Evolutionary conservation across 192 early-diverging fungal species (phyloP), one percentile per base, ranked within the genome.

Genomic region (Obelidium mucronatum): DNA sequence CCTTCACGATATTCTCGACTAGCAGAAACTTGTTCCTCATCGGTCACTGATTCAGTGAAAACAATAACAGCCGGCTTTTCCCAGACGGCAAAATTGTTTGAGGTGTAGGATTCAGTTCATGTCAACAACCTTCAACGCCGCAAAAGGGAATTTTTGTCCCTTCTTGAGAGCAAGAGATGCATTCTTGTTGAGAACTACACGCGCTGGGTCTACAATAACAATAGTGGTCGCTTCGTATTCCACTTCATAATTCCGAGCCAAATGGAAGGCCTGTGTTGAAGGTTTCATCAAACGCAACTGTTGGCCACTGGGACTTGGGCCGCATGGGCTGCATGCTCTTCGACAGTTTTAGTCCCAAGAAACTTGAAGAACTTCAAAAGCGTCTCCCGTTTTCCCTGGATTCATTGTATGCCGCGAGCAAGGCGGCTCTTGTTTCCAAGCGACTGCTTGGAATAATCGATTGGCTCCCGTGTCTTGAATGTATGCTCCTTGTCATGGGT

Each of bases 301-400:
- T 56, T 1, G 39, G 54, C 54, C 55, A 72, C 4, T n/a, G 69
- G 69, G 30, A 72, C 30, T 8, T 28, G 19, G 13, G 1, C 69
- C 33, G 55, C 69, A 59, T 59, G 69, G 6, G 51, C 53, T 15
- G 52, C 53, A 30, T 72, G 55, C n/a, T 54, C 69, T n/a, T 72
- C 53, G 13, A 17, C 36, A 33, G 69, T 72, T 37, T 72, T 54
- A n/a, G 1, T n/a, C 69, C 15, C n/a, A 72, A 2, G 69, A 72
- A 22, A 72, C 36, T 24, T 31, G 19, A 19, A 72, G 11, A 36
- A 56, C 54, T 39, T 72, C 69, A 34, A 72, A 72, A 1, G 30
- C 69, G 11, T 40, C 28, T 31, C 69, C n/a, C 69, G 13, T 54
- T 26, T n/a, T 11, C 52, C 36, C 58, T 54, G 22, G 69, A 51